These are phyloP conservation scores for Lipomyces oligophaga DNA, from an alignment of 805 yeast species.

Conservation along the genomic window DNA sequence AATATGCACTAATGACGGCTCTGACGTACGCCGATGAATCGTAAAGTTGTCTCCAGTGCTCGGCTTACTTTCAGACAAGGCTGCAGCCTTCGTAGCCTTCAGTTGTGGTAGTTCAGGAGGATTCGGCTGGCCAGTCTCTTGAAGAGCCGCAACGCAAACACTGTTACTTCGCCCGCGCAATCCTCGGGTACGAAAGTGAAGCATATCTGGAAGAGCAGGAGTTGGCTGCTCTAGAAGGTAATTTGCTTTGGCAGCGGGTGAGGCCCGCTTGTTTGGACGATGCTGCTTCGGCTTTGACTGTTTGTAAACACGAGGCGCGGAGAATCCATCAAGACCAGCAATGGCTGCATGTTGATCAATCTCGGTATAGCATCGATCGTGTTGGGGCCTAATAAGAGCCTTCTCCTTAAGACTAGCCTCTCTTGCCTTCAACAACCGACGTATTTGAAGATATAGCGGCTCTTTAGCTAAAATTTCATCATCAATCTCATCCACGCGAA, in stretches of 20 bases:
- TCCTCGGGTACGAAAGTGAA: too few relatives aligned
- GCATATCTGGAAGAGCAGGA: too few relatives aligned
- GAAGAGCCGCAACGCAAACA: neutral
- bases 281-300: neutral
- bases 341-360: neutral
- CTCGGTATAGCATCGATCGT: neutral
- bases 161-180: too few relatives aligned
- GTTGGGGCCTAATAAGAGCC: too few relatives aligned
- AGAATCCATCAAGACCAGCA: constrained; percentile 2
- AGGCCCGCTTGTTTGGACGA: neutral
- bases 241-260: neutral
- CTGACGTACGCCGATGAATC: neutral
- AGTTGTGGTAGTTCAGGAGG: too few relatives aligned
- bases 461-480: constrained; percentile 20
- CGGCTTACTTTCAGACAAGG: too few relatives aligned
- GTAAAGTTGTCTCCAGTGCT: too few relatives aligned
- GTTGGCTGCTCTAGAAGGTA: neutral
- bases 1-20: neutral
- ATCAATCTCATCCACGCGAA: constrained; percentile 26
- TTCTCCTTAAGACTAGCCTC: too few relatives aligned
- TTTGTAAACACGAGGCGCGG: neutral
- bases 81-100: neutral
- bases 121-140: neutral
- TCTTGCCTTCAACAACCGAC: constrained; percentile 4
- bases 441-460: constrained; percentile 25